Conservation (phyloP, 805 yeast species). For the Metschnikowia lunata region DNA sequence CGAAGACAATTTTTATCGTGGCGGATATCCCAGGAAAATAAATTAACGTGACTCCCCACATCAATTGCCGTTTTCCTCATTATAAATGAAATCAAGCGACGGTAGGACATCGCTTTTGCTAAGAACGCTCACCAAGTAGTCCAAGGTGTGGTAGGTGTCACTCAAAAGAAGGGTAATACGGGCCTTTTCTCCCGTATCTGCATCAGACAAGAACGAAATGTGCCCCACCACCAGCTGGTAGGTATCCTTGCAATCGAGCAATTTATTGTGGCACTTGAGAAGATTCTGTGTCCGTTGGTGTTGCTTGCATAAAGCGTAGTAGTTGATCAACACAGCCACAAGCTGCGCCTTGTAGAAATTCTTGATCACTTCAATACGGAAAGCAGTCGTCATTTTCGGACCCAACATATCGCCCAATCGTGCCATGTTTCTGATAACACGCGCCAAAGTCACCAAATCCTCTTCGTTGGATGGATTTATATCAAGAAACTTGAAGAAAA, state of each 20-base stretch:
- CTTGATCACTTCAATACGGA: constrained; percentile 10
- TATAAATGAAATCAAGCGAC: constrained; percentile 23
- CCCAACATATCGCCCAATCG: constrained; percentile 1
- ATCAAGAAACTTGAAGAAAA: constrained; percentile 3
- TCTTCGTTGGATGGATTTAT: not conserved
- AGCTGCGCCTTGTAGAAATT: constrained; percentile 18
- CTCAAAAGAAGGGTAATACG: constrained; percentile 21
- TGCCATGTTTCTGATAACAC: not conserved
- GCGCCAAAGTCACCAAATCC: constrained; percentile 1
- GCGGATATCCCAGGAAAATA: constrained; percentile 78
- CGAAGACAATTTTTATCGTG: constrained; percentile 69
- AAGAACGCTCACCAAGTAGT: constrained; percentile 18
- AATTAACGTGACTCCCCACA: constrained; percentile 34
- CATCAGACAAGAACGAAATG: constrained; percentile 11
- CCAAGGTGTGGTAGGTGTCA: constrained; percentile 22
- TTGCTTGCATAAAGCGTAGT: not conserved
- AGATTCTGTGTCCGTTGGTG: constrained; percentile 5
- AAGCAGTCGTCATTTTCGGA: constrained; percentile 1
- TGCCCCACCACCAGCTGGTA: constrained; percentile 21
- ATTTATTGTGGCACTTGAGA: constrained; percentile 5
- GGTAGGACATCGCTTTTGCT: constrained; percentile 20
- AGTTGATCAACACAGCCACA: constrained; percentile 4
- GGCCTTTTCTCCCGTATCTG: constrained; percentile 15
- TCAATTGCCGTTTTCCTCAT: not conserved
- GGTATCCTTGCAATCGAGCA: constrained; percentile 15